Conservation (phyloP, 2,329 filamentous ascomycete genomes). For the Nannizziopsis barbatae region DNA sequence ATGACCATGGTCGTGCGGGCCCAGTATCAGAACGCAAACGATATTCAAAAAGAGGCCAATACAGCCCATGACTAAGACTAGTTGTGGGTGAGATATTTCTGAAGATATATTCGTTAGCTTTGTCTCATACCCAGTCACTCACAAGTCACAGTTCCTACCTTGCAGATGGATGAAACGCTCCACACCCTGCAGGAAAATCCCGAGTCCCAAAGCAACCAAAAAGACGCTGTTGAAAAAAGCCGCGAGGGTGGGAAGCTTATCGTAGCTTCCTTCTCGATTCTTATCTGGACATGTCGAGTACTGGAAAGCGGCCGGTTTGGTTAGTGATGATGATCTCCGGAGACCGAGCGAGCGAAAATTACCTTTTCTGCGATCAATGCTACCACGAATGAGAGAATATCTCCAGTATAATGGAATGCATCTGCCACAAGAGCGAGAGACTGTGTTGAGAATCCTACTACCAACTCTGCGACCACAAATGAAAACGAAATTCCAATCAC, state of each 20-base stretch:
- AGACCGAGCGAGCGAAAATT: background rate
- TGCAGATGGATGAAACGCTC: constrained; percentile 55
- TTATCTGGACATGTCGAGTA: constrained; percentile 6
- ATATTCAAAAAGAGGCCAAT: constrained; percentile 57
- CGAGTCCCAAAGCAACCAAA: constrained; percentile 58
- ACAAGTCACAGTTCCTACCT: constrained; percentile 28
- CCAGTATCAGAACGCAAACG: constrained; percentile 53
- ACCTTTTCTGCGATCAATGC: constrained; percentile 14
- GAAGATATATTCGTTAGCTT: background rate
- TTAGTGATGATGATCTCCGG: background rate
- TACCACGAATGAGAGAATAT: constrained; percentile 13
- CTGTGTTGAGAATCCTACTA: constrained; percentile 57
- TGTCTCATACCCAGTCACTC: too few species aligned
- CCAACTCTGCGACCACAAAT: constrained; percentile 13
- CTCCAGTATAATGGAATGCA: constrained; percentile 62
- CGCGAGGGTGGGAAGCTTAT: constrained; percentile 11
- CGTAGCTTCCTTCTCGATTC: constrained; percentile 1
- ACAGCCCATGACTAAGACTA: constrained; percentile 59
- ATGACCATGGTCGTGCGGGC: constrained; percentile 39
- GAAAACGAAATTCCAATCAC: constrained; percentile 13
- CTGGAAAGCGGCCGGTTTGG: background rate
- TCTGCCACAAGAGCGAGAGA: constrained; percentile 65
- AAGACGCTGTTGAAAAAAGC: constrained; percentile 69
- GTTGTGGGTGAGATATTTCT: constrained; percentile 54
- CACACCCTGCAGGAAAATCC: constrained; percentile 61